Conservation (phyloP, 768 basidiomycete species). For the Exidia glandulosa region DNA sequence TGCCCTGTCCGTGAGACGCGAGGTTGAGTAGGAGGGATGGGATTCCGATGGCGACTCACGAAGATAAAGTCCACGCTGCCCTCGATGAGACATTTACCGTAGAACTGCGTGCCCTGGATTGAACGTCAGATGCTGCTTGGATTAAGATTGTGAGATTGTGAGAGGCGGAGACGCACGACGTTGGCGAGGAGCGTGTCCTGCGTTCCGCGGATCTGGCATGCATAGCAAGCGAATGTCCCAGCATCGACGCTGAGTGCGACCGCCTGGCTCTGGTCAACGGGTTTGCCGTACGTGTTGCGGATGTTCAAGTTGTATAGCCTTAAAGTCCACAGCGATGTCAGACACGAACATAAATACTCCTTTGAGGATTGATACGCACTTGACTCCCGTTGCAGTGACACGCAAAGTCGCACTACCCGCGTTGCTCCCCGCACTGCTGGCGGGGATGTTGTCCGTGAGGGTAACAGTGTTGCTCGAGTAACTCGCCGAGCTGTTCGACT, state of each 20-base stretch:
- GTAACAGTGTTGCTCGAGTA: constrained; percentile 3
- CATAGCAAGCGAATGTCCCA: neutral
- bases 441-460: constrained; percentile 1
- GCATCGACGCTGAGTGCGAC: constrained; percentile 4
- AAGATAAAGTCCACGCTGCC: constrained; percentile 12
- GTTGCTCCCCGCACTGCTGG: constrained; percentile 2
- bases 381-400: constrained; percentile 3
- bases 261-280: constrained; percentile 1
- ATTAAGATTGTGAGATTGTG: neutral
- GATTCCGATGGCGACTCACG: neutral
- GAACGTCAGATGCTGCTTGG: constrained; percentile 33
- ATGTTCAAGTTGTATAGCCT: constrained; percentile 5
- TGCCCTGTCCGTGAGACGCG: neutral
- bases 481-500: neutral
- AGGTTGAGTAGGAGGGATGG: neutral
- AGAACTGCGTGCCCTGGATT: constrained; percentile 39
- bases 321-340: neutral
- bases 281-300: constrained; percentile 3
- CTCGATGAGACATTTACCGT: constrained; percentile 32
- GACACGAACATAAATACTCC: neutral
- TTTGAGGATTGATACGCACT: neutral
- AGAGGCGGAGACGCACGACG: neutral
- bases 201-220: neutral
- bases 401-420: neutral
- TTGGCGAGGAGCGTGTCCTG: constrained; percentile 2